Percentiles rank a stretch among this genome's conserved stretches.
Evolutionary conservation across 305 asterid species (phyloP).

Genomic region (Solanum hybrid): DNA sequence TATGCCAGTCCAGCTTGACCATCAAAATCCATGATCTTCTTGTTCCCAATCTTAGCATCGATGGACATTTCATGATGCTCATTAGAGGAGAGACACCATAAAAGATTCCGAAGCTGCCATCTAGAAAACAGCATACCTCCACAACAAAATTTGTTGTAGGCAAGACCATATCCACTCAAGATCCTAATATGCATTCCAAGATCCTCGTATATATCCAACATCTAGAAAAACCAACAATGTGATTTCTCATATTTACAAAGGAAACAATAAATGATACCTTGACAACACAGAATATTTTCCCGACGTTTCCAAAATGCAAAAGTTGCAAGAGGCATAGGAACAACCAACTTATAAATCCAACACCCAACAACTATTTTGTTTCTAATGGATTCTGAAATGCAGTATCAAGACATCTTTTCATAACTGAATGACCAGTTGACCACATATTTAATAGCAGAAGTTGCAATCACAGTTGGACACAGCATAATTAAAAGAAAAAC

Average conservation of each 20-base stretch:
- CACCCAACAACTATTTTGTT: neutral
- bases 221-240: conserved; percentile 51
- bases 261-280: conserved; percentile 10
- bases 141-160: conserved; percentile 62
- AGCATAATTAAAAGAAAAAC: neutral
- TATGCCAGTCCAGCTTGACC: conserved; percentile 63
- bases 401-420: neutral
- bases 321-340: neutral
- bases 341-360: neutral
- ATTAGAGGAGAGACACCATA: conserved; percentile 70
- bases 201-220: conserved; percentile 63
- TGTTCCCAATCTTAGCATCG: conserved; percentile 76
- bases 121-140: conserved; percentile 68
- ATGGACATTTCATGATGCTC: conserved; percentile 71
- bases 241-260: conserved; percentile 38
- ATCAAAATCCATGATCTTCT: conserved; percentile 69
- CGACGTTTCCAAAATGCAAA: neutral
- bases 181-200: conserved; percentile 81
- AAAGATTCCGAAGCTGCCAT: conserved; percentile 56
- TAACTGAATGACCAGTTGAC: neutral
- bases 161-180: conserved; percentile 27
- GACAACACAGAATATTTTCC: neutral
- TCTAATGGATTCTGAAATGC: neutral
- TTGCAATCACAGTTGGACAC: neutral
- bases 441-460: neutral